These are phyloP conservation scores for Kwoniella heveanensis DNA, from an alignment of 768 basidiomycete genomes.

Conservation along the genomic window DNA sequence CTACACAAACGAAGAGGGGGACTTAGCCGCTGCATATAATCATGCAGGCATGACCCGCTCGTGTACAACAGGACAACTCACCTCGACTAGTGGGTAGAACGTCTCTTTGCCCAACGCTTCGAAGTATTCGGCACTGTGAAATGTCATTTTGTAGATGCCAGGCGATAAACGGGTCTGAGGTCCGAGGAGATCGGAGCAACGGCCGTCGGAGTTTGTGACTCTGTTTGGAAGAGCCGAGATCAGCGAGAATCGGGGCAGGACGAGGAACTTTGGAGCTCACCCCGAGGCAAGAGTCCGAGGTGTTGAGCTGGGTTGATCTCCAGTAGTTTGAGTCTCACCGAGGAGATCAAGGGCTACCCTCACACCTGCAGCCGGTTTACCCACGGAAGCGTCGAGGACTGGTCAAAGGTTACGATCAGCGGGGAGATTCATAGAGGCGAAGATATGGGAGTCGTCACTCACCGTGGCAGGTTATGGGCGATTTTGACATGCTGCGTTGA, in stretches of 20 bases:
- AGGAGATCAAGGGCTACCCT: conserved; percentile 66
- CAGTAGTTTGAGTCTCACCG: neutral
- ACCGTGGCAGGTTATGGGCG: conserved; percentile 93
- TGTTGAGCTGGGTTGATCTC: neutral
- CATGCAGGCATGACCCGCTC: neutral
- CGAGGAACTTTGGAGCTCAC: neutral
- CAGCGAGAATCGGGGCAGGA: neutral
- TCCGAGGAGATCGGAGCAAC: conserved; percentile 71
- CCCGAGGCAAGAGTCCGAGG: conserved; percentile 20
- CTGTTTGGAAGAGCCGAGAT: conserved; percentile 56
- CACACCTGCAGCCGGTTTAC: conserved; percentile 76
- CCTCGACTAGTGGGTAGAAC: conserved; percentile 92
- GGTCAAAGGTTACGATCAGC: neutral
- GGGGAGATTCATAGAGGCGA: neutral
- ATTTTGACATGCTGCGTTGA: conserved; percentile 57
- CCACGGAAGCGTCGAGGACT: conserved; percentile 86
- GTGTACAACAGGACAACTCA: conserved; percentile 52
- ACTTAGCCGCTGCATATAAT: too few relatives aligned
- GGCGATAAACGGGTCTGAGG: conserved; percentile 62
- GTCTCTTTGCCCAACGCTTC: conserved; percentile 65
- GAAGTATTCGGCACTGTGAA: conserved; percentile 82
- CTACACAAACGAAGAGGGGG: too few relatives aligned
- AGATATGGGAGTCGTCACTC: conserved; percentile 25
- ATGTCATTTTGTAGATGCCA: conserved; percentile 80
- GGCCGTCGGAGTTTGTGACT: conserved; percentile 76